These are phyloP conservation scores for Torulaspora maleeae DNA, from an alignment of 805 yeast genomes.

Conservation along the genomic window DNA sequence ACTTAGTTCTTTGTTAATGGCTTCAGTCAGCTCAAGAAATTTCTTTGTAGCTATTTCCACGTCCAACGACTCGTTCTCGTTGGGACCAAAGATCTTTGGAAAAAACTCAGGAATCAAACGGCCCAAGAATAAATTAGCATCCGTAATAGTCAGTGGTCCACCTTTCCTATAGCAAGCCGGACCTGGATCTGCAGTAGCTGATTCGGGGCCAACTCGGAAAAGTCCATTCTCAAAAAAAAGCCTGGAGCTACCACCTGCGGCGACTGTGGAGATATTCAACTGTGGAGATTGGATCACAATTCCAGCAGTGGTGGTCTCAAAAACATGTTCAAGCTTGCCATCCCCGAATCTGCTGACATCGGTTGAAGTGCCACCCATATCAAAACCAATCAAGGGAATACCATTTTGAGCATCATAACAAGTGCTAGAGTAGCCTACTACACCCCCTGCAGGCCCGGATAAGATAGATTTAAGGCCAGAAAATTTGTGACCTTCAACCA, in stretches of 20 bases:
- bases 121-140: slow-evolving; percentile 72
- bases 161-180: slow-evolving; percentile 83
- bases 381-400: slow-evolving; percentile 72
- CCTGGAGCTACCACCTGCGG: slow-evolving; percentile 81
- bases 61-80: slow-evolving; percentile 69
- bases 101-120: slow-evolving; percentile 68
- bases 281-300: slow-evolving; percentile 82
- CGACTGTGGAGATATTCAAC: slow-evolving; percentile 73
- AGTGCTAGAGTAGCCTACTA: slow-evolving; percentile 86
- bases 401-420: slow-evolving; percentile 54
- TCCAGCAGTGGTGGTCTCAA: slow-evolving; percentile 81
- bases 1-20: slow-evolving; percentile 48
- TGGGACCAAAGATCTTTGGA: slow-evolving; percentile 79
- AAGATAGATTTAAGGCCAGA: slow-evolving; percentile 84
- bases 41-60: slow-evolving; percentile 44
- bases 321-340: slow-evolving; percentile 72
- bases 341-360: slow-evolving; percentile 72
- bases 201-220: slow-evolving; percentile 80
- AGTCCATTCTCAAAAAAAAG: slow-evolving; percentile 64
- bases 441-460: slow-evolving; percentile 98
- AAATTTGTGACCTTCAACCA: slow-evolving; percentile 76
- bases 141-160: slow-evolving; percentile 84
- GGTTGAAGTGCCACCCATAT: slow-evolving; percentile 90
- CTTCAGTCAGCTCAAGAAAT: slow-evolving; percentile 50
- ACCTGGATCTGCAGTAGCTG: slow-evolving; percentile 86